Base-by-base conservation (phyloP, 2,329 filamentous ascomycete genomes). In the Epichloe hybrida region DNA sequence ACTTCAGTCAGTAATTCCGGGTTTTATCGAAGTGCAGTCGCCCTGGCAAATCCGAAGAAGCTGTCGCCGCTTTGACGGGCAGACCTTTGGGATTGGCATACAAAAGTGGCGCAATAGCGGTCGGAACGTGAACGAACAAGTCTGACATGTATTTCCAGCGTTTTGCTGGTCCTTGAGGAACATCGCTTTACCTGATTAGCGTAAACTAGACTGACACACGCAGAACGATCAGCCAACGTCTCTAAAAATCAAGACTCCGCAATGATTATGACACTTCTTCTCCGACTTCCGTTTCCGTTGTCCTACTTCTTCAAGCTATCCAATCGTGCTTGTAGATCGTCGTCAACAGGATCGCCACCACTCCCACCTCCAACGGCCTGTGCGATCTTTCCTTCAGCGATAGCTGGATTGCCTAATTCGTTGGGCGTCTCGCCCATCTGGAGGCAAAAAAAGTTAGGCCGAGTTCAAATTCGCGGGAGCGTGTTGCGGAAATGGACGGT, bases 361-460 rank as follows among this genome's bases (percentile, higher is more conserved):
- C 69, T 68, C 5, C 72, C 70, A 11, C 76, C 81, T 7, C 88
- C 88, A 57, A 97, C 77, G 15, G 91, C 89, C 66, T 97, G 87
- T 45, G 93, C 91, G 54, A 97, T 80, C 61, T 80, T 82, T 11
- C 81, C 77, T 62, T 96, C 88, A 5, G 84, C 71, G 5, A 85
- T 83, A 5, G 83, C 73, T 50, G 78, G 77, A 56, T 82, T 83
- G 62, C 93, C 88, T 53, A 97, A 71, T 3, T 87, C 89, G 40
- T 84, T 83, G 0, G 93, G 93, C 2, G 91, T 93, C 66, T 96
- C 90, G 52, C 90, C 91, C 61, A 98, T 80, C 89, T 97, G 64
- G 55, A 13, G 11, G 36, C n/a, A 21, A 59, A 36, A 59, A 46
- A 59, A 46, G 52, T 43, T 45, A 46, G 23, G 51, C 27, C 45